Evolutionary conservation across 1,284 basidiomycete genomes (phyloP), one percentile per base, ranked within the genome.

Genomic region (Leccinum cinnamomeum): DNA sequence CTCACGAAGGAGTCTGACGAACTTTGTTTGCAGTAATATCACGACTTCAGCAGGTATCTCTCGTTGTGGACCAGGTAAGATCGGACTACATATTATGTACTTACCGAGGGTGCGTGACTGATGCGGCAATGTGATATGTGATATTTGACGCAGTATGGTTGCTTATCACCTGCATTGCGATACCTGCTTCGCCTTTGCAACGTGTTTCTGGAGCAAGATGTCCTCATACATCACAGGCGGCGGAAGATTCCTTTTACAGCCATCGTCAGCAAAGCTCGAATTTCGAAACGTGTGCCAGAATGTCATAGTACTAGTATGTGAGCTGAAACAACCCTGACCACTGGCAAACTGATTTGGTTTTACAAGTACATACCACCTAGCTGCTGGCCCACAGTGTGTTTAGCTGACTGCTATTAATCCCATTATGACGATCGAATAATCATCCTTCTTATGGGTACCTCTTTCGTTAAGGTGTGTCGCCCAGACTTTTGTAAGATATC

Each of bases 1-100:
- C 54, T 16, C 12, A 5, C 51, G 55, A 57, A 23, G 53, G 59
- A 67, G 16, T 60, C 69, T 73, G 20, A 75, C 56, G 3, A 51
- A 30, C 12, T 35, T 59, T 59, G 44, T 23, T 51, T 60, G 5
- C 68, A 94, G 92, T 92, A 20, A 91, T 95, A 60, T 79, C 84
- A 23, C 85, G 91, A 3, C 77, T 96, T 50, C 89, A 92, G 70
- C 83, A 86, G 75, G 81, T 96, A 7, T 88, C 92, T 67, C 72
- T 90, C 1, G 82, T 92, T 10, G 84, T 91, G 2, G 83, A 87
- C 23, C 23, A 25, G 25, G 6, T 7, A 25, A 25, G 25, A 25
- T 5, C 11, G 46, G 46, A 46, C 44, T 46, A 18, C 44, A 46
- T 51, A 25, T 8, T 53, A 14, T 37, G 37, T 37, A 23, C 57